Evolutionary conservation across 2,329 filamentous ascomycete species (phyloP).

Genomic region (Emericellopsis atlantica): DNA sequence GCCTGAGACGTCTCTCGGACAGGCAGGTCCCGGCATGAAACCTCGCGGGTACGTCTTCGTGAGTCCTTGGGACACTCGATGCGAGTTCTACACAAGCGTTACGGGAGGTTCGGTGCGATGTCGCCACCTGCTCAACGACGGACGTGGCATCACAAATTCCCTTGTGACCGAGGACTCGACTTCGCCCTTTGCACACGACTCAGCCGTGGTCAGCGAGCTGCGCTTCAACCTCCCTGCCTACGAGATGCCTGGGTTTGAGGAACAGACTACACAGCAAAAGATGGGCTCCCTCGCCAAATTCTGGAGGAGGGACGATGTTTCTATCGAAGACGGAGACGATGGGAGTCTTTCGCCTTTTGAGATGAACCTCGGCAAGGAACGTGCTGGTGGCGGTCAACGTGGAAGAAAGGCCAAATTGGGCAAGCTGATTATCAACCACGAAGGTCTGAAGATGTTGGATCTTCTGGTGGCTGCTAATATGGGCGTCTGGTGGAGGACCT

Average conservation of each 20-base stretch:
- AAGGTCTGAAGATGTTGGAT: conserved; percentile 93
- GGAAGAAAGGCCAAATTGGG: conserved; percentile 86
- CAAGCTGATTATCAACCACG: conserved; percentile 80
- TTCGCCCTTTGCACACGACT: conserved; percentile 9
- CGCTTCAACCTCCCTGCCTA: conserved; percentile 73
- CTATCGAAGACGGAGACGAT: conserved; percentile 25
- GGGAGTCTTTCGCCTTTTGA: conserved; percentile 39
- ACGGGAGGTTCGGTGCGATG: conserved; percentile 65
- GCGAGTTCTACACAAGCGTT: conserved; percentile 71
- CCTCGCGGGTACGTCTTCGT: conserved; percentile 63
- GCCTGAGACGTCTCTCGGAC: conserved; percentile 4
- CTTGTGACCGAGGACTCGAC: conserved; percentile 18
- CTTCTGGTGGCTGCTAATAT: conserved; percentile 83
- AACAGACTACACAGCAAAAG: conserved; percentile 14
- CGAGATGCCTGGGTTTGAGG: conserved; percentile 25
- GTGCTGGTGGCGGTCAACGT: conserved; percentile 72
- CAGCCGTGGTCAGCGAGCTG: conserved; percentile 60
- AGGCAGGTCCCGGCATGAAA: conserved; percentile 33
- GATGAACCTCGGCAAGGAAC: conserved; percentile 66
- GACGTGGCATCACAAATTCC: conserved; percentile 22
- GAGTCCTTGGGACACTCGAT: conserved; percentile 79
- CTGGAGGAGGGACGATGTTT: conserved; percentile 15
- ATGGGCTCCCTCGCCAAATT: conserved; percentile 31
- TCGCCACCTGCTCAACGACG: conserved; percentile 52
- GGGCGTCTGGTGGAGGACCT: conserved; percentile 86